phyloP scores from a whole-genome alignment of 805 yeast species.

The Priceomyces fermenticarens region DNA sequence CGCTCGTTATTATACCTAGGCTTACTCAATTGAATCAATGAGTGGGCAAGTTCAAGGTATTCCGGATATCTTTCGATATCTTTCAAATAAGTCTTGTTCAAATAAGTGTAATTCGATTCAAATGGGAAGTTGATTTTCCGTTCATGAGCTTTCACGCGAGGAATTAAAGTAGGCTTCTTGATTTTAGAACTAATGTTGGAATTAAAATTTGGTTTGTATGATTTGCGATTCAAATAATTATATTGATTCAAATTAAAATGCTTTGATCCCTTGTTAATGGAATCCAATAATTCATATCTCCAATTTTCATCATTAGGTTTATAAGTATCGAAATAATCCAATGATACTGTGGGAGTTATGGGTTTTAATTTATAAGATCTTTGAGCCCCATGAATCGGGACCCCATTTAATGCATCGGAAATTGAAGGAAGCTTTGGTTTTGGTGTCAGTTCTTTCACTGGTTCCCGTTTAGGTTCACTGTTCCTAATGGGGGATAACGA shows the following conservation, averaged over 20 bases:
- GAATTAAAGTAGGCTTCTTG: constrained; percentile 13
- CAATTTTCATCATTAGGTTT: constrained; percentile 45
- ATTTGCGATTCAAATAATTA: constrained; percentile 23
- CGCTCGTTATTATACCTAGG: constrained; percentile 1
- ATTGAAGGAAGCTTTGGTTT: constrained; percentile 30
- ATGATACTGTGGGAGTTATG: constrained; percentile 39
- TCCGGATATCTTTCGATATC: constrained; percentile 50
- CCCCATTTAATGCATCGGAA: constrained; percentile 26
- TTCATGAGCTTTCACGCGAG: constrained; percentile 18
- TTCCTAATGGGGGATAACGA: constrained; percentile 25
- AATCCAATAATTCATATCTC: constrained; percentile 39
- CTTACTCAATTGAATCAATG: constrained; percentile 33
- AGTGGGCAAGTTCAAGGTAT: constrained; percentile 45
- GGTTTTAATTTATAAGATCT: constrained; percentile 24
- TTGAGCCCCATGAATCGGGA: constrained; percentile 14
- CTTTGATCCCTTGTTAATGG: constrained; percentile 24
- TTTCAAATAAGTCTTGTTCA: constrained; percentile 44
- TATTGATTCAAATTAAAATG: constrained; percentile 26
- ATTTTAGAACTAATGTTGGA: constrained; percentile 24
- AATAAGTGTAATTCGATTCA: constrained; percentile 51
- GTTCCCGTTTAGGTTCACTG: constrained; percentile 10
- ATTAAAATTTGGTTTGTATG: constrained; percentile 33
- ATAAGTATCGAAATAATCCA: constrained; percentile 44
- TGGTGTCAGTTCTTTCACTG: background rate
- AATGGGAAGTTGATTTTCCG: constrained; percentile 50